Evolutionary conservation across 257 asterid species (phyloP).

Genomic region (Scutellaria galericulata): DNA sequence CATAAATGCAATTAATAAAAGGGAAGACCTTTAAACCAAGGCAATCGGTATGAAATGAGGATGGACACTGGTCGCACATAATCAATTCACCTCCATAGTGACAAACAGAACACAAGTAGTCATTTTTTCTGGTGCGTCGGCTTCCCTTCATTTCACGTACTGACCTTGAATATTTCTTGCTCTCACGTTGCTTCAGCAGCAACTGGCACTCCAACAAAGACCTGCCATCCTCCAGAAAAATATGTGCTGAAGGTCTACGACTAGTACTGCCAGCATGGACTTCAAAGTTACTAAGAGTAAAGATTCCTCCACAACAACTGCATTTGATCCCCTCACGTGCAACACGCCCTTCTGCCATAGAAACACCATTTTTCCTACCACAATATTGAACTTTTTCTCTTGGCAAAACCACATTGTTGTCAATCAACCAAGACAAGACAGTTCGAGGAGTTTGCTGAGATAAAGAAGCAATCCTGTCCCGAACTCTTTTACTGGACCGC

Average conservation of each 20-base stretch:
- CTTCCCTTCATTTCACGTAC: constrained; percentile 38
- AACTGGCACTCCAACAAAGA: constrained; percentile 71
- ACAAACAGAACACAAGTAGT: constrained; percentile 82
- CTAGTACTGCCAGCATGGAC: constrained; percentile 72
- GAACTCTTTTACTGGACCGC: constrained; percentile 60
- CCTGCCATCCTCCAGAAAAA: constrained; percentile 80
- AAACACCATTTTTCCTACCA: constrained; percentile 38
- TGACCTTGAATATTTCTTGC: constrained; percentile 29
- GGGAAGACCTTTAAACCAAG: constrained; percentile 75
- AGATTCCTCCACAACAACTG: constrained; percentile 63
- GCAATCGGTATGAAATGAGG: constrained; percentile 80
- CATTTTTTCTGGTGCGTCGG: constrained; percentile 44
- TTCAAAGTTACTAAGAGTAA: constrained; percentile 65
- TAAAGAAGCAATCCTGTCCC: constrained; percentile 52
- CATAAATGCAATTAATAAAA: constrained; percentile 23
- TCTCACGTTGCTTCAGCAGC: constrained; percentile 46
- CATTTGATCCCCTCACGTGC: constrained; percentile 91
- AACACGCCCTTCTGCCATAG: constrained; percentile 66
- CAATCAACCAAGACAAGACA: constrained; percentile 79
- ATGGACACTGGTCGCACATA: constrained; percentile 91
- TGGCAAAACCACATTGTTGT: constrained; percentile 66
- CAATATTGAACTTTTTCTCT: constrained; percentile 69
- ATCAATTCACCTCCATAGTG: constrained; percentile 82
- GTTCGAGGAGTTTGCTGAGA: constrained; percentile 63
- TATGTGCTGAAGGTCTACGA: constrained; percentile 65